Base-by-base conservation (phyloP, 495 filamentous ascomycete species). In the Penicillium mononematosum region DNA sequence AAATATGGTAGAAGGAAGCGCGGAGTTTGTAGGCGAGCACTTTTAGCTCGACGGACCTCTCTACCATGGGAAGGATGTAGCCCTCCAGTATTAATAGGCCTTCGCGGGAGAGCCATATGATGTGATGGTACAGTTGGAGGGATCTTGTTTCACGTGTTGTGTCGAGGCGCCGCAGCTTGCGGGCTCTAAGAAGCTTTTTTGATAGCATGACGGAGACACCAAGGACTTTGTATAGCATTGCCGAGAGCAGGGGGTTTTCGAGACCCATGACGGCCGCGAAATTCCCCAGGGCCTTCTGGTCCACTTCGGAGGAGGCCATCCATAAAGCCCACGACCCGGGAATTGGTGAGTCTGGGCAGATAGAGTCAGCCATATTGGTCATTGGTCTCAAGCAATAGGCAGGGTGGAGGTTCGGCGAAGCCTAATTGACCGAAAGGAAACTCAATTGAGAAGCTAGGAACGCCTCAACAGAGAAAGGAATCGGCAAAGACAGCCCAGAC, bases 251-350 rank as follows among this genome's bases (percentile, higher is more conserved):
- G 11, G 88, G 85, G 65, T 90, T 91, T 61, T 88, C 82, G 43
- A 79, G 71, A 61, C 83, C 81, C 58, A 87, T 91, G 36, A 81
- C 77, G 70, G 85, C 88, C 60, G 94, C 93, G 62, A 95, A 87
- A 63, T 83, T 83, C 70, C 90, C 91, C 62, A 98, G 80, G 73
- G 92, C 96, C 76, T 97, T 98, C 77, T 96, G 91, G 71, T 98
- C 94, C 44, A 98, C 89, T 72, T 96, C 91, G 46, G 91, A 92
- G 70, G 90, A 92, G 72, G 95, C 93, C 94, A 97, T 98, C 80
- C 80, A 81, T 66, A 75, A 63, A 64, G 57, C 56, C 34, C 77
- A 59, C 17, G 65, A 50, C 12, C 48, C 56, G 27, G 66, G 46
- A 36, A 67, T 70, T 65, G 49, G 10, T 39, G 36, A 45, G 45